Percentiles rank a stretch among this genome's conserved stretches.
Conservation (phyloP, 2,329 filamentous ascomycete species). For the Calonectria honghensis region DNA sequence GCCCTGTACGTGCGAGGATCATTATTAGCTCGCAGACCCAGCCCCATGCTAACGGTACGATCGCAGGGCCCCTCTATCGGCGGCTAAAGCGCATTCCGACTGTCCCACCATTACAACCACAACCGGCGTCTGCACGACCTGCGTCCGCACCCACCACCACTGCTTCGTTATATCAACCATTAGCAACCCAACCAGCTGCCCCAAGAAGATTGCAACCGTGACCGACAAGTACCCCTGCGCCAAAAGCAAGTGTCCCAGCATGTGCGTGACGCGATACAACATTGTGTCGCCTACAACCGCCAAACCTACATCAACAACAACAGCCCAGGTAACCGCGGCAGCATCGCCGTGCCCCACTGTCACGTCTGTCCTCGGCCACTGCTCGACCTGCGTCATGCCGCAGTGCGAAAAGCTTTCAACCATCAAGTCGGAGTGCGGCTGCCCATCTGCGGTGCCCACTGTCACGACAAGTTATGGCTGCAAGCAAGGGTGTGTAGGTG, state of each 20-base stretch:
- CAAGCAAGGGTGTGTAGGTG: not conserved
- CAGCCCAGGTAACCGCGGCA: not conserved
- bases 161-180: not conserved
- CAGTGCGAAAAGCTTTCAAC: not conserved
- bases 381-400: conserved; percentile 7
- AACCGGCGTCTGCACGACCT: not conserved
- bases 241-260: conserved; percentile 6
- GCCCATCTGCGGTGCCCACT: not conserved
- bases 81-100: not conserved
- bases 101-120: conserved; percentile 11
- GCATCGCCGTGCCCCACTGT: conserved; percentile 1
- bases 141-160: conserved; percentile 10
- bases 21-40: not conserved
- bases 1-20: not conserved
- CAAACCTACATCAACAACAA: not conserved
- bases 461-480: conserved; percentile 7
- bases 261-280: not conserved
- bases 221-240: conserved; percentile 3
- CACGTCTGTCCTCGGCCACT: not conserved
- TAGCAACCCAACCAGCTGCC: conserved; percentile 1
- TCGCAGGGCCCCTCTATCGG: not conserved
- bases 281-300: conserved; percentile 4
- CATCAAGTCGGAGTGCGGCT: not conserved
- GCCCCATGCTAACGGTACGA: not conserved
- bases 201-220: not conserved